Evolutionary conservation across 2,329 filamentous ascomycete species (phyloP), one percentile per base, ranked within the genome.

Genomic region (Metarhizium sp.): DNA sequence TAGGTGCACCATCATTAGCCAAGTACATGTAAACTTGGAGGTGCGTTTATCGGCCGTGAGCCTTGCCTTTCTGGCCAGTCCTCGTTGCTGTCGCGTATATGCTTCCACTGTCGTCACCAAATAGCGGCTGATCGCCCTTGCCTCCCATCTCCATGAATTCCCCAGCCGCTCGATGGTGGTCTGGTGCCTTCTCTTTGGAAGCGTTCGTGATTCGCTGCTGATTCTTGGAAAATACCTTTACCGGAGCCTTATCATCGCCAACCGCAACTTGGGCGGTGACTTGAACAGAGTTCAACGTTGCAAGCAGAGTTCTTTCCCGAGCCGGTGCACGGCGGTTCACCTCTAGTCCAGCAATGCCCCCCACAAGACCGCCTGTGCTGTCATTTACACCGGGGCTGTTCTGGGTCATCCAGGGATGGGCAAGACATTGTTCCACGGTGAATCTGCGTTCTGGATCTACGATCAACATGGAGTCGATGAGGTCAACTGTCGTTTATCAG

Each of bases 381-480:
- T 96, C 92, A 58, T 85, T 85, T 34, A 86, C 77, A 58, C 79
- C 84, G 40, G 81, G 75, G 14, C 68, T 60, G 45, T 73, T 80
- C 59, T 83, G 79, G 0, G 84, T 90, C 54, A 90, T 82, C 94
- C 94, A 99, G 0, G 92, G 91, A 66, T 99, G 94, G 61, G 87
- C 77, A 10, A 99, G 79, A 66, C 94, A 97, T 64, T 95, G 84
- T 60, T 97, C 92, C 58, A 99, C 84, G 0, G 88, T 92, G 69
- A 88, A 92, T 51, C 94, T 85, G 69, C 86, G 82, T 32, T 90
- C 84, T 2, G 90, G 86, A 60, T 96, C 86, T 38, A 96, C 91
- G 2, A 89, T 88, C 52, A 99, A 80, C 94, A 99, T 99, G 46
- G 80, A 81, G 69, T 99, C 94, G 61, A 99, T 97, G 38, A 99